Evolutionary conservation across 805 yeast genomes (phyloP), one percentile per base, ranked within the genome.

Genomic region (Lachancea lanzarotensis): DNA sequence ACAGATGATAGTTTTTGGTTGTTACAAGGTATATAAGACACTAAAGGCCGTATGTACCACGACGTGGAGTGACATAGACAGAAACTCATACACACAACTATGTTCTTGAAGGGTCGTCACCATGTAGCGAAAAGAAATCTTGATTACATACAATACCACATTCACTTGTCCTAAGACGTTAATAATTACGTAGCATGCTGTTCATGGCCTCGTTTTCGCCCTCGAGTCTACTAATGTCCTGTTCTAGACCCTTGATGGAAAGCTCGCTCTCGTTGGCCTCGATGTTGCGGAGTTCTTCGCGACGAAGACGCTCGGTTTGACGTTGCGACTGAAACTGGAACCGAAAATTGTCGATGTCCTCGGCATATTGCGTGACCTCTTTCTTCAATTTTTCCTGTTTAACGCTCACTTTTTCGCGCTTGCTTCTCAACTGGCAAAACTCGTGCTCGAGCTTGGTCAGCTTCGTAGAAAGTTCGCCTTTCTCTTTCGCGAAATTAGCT

Each of bases 181-280:
- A 41, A 18, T 13, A 41, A 26, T 10, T 29, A 19, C 39, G 44
- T 19, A 41, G 34, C 30, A 42, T 30, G 26, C 43, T 46, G 22
- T 52, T 53, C 49, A 59, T 50, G 36, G 51, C 56, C 16, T 55
- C 59, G 42, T 62, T 62, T 39, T 43, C 67, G 13, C 49, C 48
- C 41, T 61, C 65, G 4, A 61, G 43, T 19, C 67, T 53, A 38
- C 56, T 56, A 34, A 63, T 54, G 46, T 63, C 66, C 49, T 63
- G 67, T 42, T 63, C 67, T 27, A 63, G 43, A 3, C 59, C 66
- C 46, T 61, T 63, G n/a, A 57, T 50, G 9, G 43, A 52, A 40
- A 63, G 48, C 47, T 60, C 63, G 38, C 52, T 53, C 32, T 63
- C 63, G 40, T 59, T 61, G 2, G 54, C 50, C 42, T 53, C 60